Base-by-base conservation (phyloP, 2,329 filamentous ascomycete genomes). In the Monosporascus sp. region DNA sequence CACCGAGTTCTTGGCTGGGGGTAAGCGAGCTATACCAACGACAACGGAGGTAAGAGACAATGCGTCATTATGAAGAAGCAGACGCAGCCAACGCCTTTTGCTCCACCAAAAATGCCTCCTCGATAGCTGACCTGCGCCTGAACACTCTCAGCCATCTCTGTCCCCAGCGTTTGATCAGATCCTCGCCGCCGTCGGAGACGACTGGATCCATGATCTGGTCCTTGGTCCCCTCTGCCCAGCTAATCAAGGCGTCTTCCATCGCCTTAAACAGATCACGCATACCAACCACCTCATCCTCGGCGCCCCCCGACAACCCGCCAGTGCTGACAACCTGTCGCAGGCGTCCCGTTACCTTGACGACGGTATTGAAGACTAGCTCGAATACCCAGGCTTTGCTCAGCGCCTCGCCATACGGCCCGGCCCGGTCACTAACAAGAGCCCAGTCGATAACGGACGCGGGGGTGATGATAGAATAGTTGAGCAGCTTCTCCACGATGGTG, bases 391-490 rank as follows among this genome's bases (percentile, higher is more conserved):
- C 77, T 61, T 88, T 81, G 11, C 87, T 83, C 14, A 99, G 82
- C 3, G 82, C 80, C 44, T 81, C 79, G 48, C 88, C 88, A 2
- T 84, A 82, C 20, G 82, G 60, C 37, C 72, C 70, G 9, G 70
- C 69, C 41, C 74, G 74, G 44, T 90, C 72, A 18, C 70, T 68
- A 48, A 84, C 78, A 14, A 99, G 78, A 1, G 90, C 90, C 94
- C 94, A 99, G 65, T 96, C 86, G 48, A 97, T 81, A 28, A 99
- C 91, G 17, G 86, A 87, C 53, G 85, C 77, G 0, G 94, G 94
- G 8, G 88, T 91, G 37, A 99, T 79, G 63, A 99, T 96, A 15
- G 89, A 92, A 74, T 97, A 99, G 74, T 97, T 99, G 62, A 99
- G 86, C 5, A 99, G 81, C 72, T 97, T 97, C 76, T 97, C 93